phyloP scores from a whole-genome alignment of 805 yeast genomes.

The Ogataea paraovalis region DNA sequence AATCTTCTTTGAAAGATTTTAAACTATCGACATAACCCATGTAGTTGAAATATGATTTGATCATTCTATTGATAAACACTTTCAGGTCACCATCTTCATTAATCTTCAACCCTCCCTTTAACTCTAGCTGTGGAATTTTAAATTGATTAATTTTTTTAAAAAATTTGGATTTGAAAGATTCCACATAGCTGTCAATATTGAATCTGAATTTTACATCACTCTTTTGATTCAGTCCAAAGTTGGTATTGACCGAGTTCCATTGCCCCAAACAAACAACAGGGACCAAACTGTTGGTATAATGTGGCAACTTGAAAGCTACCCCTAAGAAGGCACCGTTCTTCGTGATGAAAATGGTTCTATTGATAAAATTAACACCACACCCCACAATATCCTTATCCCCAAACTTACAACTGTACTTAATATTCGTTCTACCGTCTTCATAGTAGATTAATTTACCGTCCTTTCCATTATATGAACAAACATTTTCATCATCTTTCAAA shows the following conservation, averaged over 20 bases:
- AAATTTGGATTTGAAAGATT: slow-evolving; percentile 32
- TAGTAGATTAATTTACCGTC: slow-evolving; percentile 41
- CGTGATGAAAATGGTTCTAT: slow-evolving; percentile 65
- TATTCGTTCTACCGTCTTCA: slow-evolving; percentile 33
- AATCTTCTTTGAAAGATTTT: slow-evolving; percentile 47
- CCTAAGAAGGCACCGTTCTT: slow-evolving; percentile 72
- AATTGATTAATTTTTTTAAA: slow-evolving; percentile 17
- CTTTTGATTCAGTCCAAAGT: slow-evolving; percentile 45
- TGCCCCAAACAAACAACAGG: slow-evolving; percentile 48
- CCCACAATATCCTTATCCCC: slow-evolving; percentile 69
- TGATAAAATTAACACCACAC: slow-evolving; percentile 72
- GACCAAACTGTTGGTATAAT: slow-evolving; percentile 28
- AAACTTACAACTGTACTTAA: slow-evolving; percentile 41
- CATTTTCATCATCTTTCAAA: slow-evolving; percentile 46
- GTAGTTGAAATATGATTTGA: slow-evolving; percentile 51
- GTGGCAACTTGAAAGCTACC: slow-evolving; percentile 45
- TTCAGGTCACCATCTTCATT: slow-evolving; percentile 18
- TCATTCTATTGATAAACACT: slow-evolving; percentile 16
- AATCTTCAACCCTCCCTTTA: slow-evolving; percentile 8
- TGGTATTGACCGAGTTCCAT: slow-evolving; percentile 43
- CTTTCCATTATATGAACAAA: slow-evolving; percentile 52
- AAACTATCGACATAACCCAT: slow-evolving; percentile 55
- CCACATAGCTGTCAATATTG: slow-evolving; percentile 46
- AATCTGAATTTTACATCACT: slow-evolving; percentile 36
- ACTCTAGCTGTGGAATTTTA: slow-evolving; percentile 7